Base-by-base conservation (phyloP, 345 rosid genomes). In the Punica granatum region DNA sequence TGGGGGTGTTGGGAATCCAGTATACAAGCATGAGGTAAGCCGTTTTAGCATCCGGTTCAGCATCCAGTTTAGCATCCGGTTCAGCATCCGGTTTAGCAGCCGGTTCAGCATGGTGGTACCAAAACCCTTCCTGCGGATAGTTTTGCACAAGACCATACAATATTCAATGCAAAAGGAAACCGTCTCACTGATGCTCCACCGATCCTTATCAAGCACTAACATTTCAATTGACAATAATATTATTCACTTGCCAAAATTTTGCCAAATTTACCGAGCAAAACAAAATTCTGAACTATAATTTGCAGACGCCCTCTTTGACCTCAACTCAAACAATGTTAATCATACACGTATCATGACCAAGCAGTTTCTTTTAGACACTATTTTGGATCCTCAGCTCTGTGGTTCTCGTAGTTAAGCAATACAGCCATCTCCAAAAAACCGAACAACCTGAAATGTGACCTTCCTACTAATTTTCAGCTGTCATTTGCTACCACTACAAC, bases 21-120 rank as follows among this genome's bases (percentile, higher is more conserved):
- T 69, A 25, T 1, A 85, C 92, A 37, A 92, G 83, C 98, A 92
- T 92, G 69, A 89, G 46, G 75, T 88, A 92, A 26, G 81, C n/a
- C n/a, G n/a, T n/a, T n/a, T n/a, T n/a, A n/a, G n/a, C n/a, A n/a
- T n/a, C n/a, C n/a, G n/a, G n/a, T n/a, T n/a, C n/a, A n/a, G n/a
- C n/a, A n/a, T n/a, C n/a, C n/a, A n/a, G n/a, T n/a, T n/a, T n/a
- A n/a, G n/a, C n/a, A n/a, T n/a, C n/a, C n/a, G n/a, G n/a, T n/a
- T n/a, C n/a, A n/a, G n/a, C n/a, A n/a, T n/a, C n/a, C n/a, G n/a
- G n/a, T n/a, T n/a, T n/a, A n/a, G n/a, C n/a, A 23, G 81, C 79
- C 35, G 86, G 72, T 70, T 73, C 76, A 1, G 76, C 76, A 33
- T 73, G 76, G 26, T 73, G 76, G 30, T 68, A 73, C 60, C 60